Conservation (phyloP, 495 filamentous ascomycete genomes). For the Podospora tetraspora region DNA sequence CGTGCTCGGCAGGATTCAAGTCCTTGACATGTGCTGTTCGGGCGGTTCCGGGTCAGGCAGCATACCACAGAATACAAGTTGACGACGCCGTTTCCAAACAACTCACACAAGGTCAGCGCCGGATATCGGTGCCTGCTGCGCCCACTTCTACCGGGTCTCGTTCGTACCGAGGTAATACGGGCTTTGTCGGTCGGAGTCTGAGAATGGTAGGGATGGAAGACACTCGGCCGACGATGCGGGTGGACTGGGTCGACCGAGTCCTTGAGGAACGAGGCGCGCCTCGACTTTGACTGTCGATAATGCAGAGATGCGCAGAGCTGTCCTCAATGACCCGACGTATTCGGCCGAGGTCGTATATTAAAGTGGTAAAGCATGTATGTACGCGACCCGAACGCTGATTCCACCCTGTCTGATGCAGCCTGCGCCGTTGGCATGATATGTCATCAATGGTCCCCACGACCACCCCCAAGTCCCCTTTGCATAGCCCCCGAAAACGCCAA, state of each 20-base stretch:
- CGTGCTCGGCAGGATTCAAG: neutral
- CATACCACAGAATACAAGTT: no score
- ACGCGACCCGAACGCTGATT: constrained; percentile 17
- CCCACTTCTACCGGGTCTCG: no score
- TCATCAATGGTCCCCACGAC: constrained; percentile 17
- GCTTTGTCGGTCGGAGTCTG: no score
- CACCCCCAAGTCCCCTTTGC: neutral
- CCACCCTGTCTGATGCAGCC: constrained; percentile 21
- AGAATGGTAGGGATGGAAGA: neutral
- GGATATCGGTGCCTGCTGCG: neutral
- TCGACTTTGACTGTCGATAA: no score
- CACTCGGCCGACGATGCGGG: neutral
- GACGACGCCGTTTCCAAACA: neutral
- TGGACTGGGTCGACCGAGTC: neutral
- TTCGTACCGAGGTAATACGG: neutral
- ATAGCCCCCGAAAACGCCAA: constrained; percentile 17
- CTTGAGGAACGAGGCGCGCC: neutral
- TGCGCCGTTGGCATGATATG: constrained; percentile 24
- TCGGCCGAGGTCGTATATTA: constrained; percentile 20
- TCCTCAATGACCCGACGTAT: neutral
- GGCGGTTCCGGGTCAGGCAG: neutral
- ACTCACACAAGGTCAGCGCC: neutral
- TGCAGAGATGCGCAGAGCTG: neutral
- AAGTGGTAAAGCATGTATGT: constrained; percentile 24
- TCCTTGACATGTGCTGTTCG: neutral